Evolutionary conservation across 495 filamentous ascomycete genomes (phyloP), one percentile per base, ranked within the genome.

Genomic region (Parathielavia appendiculata): DNA sequence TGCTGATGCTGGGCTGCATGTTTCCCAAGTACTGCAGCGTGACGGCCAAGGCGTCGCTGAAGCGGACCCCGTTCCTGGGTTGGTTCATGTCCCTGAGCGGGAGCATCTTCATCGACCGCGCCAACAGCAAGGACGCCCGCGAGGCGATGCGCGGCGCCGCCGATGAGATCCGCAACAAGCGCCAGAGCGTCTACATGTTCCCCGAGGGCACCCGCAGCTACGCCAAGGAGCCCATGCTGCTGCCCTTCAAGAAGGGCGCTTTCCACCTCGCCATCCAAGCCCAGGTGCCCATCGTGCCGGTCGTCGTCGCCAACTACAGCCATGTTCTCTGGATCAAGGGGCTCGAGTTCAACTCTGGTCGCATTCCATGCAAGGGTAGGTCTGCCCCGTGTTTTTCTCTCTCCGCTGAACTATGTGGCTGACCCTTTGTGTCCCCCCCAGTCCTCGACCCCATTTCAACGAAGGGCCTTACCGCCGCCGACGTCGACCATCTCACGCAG

Each of bases 171-270:
- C 82, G 78, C 51, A 75, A 67, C 49, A 76, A 86, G 62, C 80
- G 80, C 59, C 92, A 97, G 77, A 90, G 84, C 69, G 91, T 97
- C 36, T 96, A 88, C 72, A 95, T 97, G 69, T 93, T 93, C 71
- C 87, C 89, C 39, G 93, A 98, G 75, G 93, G 93, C 14, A 99
- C 93, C 7, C 80, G 93, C 50, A 92, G 88, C 62, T 96, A 99
- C 76, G 81, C 86, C 48, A 82, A 85, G 62, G 83, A 89, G 48
- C 87, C 93, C 7, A 83, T 79, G 51, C 73, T 99, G 66, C 75
- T 97, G 54, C 84, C 88, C 8, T 99, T 97, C 76, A 98, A 99
- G 77, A 97, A 97, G 77, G 93, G 93, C 58, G 93, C 93, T 39
- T 99, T 97, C 74, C 93, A 97, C 70, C 77, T 98, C 12, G 93